Evolutionary conservation across 805 yeast genomes (phyloP), one percentile per base, ranked within the genome.

Genomic region (Tetrapisispora taiwanensis): DNA sequence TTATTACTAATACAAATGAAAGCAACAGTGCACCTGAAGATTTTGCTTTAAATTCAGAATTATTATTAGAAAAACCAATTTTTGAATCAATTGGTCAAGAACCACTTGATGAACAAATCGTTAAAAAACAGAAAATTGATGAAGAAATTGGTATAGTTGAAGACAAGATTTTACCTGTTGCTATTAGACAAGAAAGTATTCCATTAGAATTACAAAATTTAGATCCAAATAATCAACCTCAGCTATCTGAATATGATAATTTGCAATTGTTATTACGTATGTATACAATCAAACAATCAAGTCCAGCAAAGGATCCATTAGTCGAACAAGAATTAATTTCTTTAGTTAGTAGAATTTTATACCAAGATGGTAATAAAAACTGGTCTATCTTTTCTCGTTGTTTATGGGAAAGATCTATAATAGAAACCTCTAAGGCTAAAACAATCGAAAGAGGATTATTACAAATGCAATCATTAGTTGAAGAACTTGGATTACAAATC

Each of bases 361-460:
- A 74, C 61, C 69, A 76, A 40, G 46, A 49, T 9, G 63, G 64
- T 15, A 32, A 39, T 5, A 54, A 59, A 52, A 50, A 71, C 73
- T 88, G 95, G 88, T 65, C 84, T 1, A 61, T 90, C 3, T 87
- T 80, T 55, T 77, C 89, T 2, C 72, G 89, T 49, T 84, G 95
- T 0, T 67, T 92, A 36, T 92, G 97, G 96, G 84, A 82, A 56
- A 76, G 97, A 60, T 86, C 96, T 7, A 54, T 84, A 18, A 68
- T 89, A 31, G 98, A 92, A 60, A 76, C 95, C 0, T 72, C 73
- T 41, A 80, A 79, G 51, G 78, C 95, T 1, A 80, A 84, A 58
- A 90, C 97, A 1, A 81, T 90, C 20, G 97, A 92, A 65, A 75
- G 98, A 60, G 97, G 97, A 41, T 79, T 89, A 4, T 69, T 92